These are phyloP conservation scores for Fusarium redolens DNA, from an alignment of 2,329 filamentous ascomycete genomes.

Conservation along the genomic window DNA sequence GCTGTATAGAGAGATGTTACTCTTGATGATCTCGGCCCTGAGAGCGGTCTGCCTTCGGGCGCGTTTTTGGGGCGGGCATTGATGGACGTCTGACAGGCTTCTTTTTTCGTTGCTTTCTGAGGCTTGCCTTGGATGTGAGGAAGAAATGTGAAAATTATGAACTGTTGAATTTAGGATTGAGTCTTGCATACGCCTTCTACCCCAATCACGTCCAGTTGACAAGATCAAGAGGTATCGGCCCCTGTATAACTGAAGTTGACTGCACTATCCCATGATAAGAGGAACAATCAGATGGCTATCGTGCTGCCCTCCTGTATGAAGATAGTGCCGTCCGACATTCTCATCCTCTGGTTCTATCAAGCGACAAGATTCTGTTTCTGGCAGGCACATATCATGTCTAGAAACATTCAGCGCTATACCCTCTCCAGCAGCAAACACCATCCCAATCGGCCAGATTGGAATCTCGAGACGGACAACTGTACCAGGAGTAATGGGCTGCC, in stretches of 20 bases:
- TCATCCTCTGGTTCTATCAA: not conserved
- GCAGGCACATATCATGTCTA: not conserved
- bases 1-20: constrained; percentile 82
- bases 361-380: not conserved
- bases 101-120: constrained; percentile 65
- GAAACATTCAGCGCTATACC: not conserved
- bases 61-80: constrained; percentile 80
- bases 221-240: not conserved
- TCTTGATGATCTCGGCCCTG: constrained; percentile 91
- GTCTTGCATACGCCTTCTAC: too few species aligned
- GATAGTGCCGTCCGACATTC: not conserved
- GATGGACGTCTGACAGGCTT: constrained; percentile 90
- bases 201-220: fast-evolving
- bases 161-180: not conserved
- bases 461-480: not conserved
- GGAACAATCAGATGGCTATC: not conserved
- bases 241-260: not conserved
- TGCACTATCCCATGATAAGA: not conserved
- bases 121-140: constrained; percentile 62
- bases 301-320: not conserved
- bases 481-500: not conserved
- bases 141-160: constrained; percentile 52
- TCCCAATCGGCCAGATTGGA: not conserved
- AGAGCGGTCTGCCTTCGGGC: constrained; percentile 79
- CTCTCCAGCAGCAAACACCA: not conserved